Base-by-base conservation (phyloP, 805 yeast species). In the Cyberlindnera bimundalis region DNA sequence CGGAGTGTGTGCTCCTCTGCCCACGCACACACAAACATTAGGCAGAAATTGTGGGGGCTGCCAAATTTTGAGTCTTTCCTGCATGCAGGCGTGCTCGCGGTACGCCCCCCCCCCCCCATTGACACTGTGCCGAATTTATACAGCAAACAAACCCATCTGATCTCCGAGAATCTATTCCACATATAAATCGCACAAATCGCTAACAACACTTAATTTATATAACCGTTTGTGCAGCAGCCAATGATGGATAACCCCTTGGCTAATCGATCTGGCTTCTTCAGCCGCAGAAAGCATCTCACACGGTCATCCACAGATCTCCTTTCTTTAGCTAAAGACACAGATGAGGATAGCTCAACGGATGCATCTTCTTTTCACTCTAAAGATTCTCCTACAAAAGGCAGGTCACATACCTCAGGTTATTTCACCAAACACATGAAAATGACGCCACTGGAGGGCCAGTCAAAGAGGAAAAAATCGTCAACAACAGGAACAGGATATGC, bases 391-490 rank as follows among this genome's bases (percentile, higher is more conserved):
- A 35, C 15, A n/a, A 16, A 29, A 9, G 14, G 7, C 35, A 39
- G 24, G 28, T 33, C 33, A 23, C 29, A 20, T 3, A n/a, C 6
- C 14, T 17, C 42, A 2, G 39, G 39, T 15, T 29, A 34, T 12
- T 44, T 53, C 26, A 15, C 52, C 3, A 35, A 43, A 17, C 48
- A 39, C 15, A 44, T 49, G 11, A 36, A 46, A 6, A 50, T 48
- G 54, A 50, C 58, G 3, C 51, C 53, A 1, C 27, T 43, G 23
- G 54, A 40, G 8, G 15, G 27, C 19, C 14, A n/a, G 12, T 17
- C 20, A n/a, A 32, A 15, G 17, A 20, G 35, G 25, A 31, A 31
- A n/a, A 31, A 31, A 5, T 5, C 35, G 4, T 6, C 13, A 6
- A 3, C 28, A 5, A 32, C 5, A 32, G 14, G 19, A n/a, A 3